Conservation (phyloP, 768 basidiomycete genomes). For the Mrakia frigida region DNA sequence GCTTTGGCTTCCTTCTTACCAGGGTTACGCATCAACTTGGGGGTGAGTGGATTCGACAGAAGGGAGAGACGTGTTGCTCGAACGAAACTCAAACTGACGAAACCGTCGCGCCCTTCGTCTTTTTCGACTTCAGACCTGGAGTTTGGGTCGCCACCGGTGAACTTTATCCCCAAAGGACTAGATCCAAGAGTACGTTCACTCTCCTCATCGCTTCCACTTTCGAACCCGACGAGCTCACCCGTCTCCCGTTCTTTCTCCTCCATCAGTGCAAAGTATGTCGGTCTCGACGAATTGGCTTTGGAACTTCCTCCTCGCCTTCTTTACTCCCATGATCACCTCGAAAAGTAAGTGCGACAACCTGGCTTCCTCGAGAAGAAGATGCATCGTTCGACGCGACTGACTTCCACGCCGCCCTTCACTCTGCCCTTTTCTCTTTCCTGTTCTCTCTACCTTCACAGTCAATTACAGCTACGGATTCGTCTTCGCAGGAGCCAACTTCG, state of each 20-base stretch:
- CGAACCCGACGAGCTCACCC: too few species aligned
- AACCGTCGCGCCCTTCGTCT: conserved; percentile 44
- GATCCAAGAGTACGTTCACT: conserved; percentile 29
- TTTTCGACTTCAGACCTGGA: conserved; percentile 49
- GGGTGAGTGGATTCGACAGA: conserved; percentile 6
- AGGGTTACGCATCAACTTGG: conserved; percentile 1
- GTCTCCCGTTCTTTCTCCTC: background rate
- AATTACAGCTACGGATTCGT: background rate
- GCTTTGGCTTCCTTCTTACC: too few species aligned
- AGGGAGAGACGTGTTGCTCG: too few species aligned
- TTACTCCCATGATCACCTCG: conserved; percentile 66
- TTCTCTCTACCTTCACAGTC: background rate
- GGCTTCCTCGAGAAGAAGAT: too few species aligned
- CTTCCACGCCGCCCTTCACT: too few species aligned
- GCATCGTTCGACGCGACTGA: too few species aligned
- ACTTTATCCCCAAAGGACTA: conserved; percentile 66
- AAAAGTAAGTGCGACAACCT: conserved; percentile 38
- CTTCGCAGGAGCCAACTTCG: conserved; percentile 35
- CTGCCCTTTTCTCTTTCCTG: too few species aligned
- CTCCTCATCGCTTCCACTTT: background rate
- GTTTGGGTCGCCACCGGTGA: conserved; percentile 74
- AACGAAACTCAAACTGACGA: too few species aligned
- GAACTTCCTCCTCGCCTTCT: conserved; percentile 62
- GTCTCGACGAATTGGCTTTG: conserved; percentile 9
- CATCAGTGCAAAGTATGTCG: background rate